Conservation (phyloP, 805 yeast species). For the Scheffersomyces amazonensis region DNA sequence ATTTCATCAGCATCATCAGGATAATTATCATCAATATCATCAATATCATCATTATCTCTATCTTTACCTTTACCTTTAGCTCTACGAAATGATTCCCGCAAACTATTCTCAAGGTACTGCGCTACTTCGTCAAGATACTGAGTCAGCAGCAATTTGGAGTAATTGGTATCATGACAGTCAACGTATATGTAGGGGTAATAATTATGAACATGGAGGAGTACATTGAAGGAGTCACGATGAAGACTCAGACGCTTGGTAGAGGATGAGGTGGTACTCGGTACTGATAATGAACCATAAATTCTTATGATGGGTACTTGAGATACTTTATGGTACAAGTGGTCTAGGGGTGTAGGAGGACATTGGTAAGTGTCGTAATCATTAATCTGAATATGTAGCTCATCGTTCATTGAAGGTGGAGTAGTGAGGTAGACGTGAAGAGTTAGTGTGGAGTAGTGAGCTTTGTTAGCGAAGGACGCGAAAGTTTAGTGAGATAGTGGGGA, state of each 20-base stretch:
- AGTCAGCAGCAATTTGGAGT: background rate
- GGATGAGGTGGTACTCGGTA: conserved; percentile 14
- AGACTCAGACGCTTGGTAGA: conserved; percentile 1
- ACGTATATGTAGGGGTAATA: conserved; percentile 78
- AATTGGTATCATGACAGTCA: conserved; percentile 47
- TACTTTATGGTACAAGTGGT: conserved; percentile 36
- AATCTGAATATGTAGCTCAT: conserved; percentile 46
- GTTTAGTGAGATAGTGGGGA: too few relatives aligned
- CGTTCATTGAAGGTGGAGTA: background rate
- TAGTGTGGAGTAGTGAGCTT: too few relatives aligned
- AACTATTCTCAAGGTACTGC: conserved; percentile 40
- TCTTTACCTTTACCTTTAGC: conserved; percentile 9
- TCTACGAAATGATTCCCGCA: conserved; percentile 41
- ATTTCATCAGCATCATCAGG: background rate
- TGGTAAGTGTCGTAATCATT: conserved; percentile 68
- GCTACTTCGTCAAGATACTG: conserved; percentile 33
- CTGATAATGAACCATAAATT: conserved; percentile 66
- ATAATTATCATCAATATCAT: background rate
- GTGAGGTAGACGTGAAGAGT: too few relatives aligned
- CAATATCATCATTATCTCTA: conserved; percentile 10
- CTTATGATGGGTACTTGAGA: conserved; percentile 71
- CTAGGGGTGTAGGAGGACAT: conserved; percentile 51
- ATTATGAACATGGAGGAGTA: conserved; percentile 74
- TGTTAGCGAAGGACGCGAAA: too few relatives aligned
- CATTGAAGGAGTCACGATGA: conserved; percentile 16